Evolutionary conservation across 768 basidiomycete genomes (phyloP), one percentile per base, ranked within the genome.

Genomic region (Boletus vinaceobasis): DNA sequence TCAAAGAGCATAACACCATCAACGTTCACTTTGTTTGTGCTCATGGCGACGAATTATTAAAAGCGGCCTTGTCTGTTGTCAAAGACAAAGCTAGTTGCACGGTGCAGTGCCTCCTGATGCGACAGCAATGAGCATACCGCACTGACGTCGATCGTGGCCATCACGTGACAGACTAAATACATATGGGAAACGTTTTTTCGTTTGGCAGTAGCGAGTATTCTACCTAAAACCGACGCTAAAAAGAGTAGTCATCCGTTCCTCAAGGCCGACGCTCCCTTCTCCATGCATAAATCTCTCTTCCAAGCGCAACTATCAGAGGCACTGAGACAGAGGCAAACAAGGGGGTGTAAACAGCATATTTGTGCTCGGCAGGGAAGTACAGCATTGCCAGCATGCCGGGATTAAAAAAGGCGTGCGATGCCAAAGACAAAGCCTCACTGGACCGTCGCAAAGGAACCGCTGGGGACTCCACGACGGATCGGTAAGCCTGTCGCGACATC

Each of bases 311-410:
- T 10, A 93, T 55, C 50, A 98, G 70, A 6, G 95, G 94, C 29
- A 95, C 87, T 3, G 90, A 78, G 7, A 93, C 81, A 45, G 93
- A 94, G 2, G 92, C 96, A 68, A 99, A 98, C 33, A 99, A 72
- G 0, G 97, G 96, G 0, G 92, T 87, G 69, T 98, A 98, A 9
- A 99, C 93, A 2, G 95, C 95, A 69, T 93, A 95, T 67, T 90
- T 98, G 75, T 98, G 97, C 67, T 98, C 97, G 19, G 93, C 87
- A 21, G 97, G 97, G 73, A 98, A 98, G 72, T 99, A 99, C 21
- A 99, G 78, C 66, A 98, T 73, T 14, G 93, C 94, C 61, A 98
- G 74, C 94, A 98, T 97, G 19, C 89, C 90, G 0, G 96, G 97
- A 70, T 93, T 91, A 75, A 97, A 98, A 77, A 97, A 98, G 4